Base-by-base conservation (phyloP, 2,329 filamentous ascomycete genomes). In the Cladosporium oxysporum region DNA sequence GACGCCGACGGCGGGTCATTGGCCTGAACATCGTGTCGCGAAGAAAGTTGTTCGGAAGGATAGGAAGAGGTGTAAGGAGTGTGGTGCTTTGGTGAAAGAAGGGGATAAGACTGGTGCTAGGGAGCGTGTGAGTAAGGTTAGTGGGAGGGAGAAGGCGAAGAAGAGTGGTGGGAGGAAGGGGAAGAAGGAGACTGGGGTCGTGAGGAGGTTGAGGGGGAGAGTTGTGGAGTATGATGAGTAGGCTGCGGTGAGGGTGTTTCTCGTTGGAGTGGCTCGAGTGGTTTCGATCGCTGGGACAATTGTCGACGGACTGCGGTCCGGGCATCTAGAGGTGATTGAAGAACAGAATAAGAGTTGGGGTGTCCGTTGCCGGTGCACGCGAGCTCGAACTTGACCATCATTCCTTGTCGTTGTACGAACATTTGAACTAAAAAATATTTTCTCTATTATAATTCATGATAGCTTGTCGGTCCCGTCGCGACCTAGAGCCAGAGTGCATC, bases 1-100 rank as follows among this genome's bases (percentile, higher is more conserved):
- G 18, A 63, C 61, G 11, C 61, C 61, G 12, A 63, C 50, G 7
- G 33, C 61, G 11, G 50, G 50, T 2, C 61, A 63, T 35, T 63
- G 50, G 50, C 61, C 61, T 16, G 18, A 47, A n/a, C 33, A 44
- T n/a, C 50, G 61, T 18, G 37, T 63, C 16, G 50, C 26, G 61
- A 63, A 62, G 47, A 63, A 33, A 10, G 35, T 33, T 12, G 33
- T 47, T 8, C 37, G 16, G 14, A 63, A 57, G 50, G 50, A 52
- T 6, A 47, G 61, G 50, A 57, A 49, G 33, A 63, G 61, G 23
- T 57, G 61, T 57, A 28, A 3, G 23, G 33, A 26, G 21, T 63
- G 61, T 47, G 61, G 61, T 10, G 61, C 50, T 14, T 47, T 63
- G 33, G 23, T 57, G 5, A 63, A 47, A 26, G 49, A 47, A 5